Evolutionary conservation across 805 yeast genomes (phyloP).

Genomic region (Starmerella bacillaris): DNA sequence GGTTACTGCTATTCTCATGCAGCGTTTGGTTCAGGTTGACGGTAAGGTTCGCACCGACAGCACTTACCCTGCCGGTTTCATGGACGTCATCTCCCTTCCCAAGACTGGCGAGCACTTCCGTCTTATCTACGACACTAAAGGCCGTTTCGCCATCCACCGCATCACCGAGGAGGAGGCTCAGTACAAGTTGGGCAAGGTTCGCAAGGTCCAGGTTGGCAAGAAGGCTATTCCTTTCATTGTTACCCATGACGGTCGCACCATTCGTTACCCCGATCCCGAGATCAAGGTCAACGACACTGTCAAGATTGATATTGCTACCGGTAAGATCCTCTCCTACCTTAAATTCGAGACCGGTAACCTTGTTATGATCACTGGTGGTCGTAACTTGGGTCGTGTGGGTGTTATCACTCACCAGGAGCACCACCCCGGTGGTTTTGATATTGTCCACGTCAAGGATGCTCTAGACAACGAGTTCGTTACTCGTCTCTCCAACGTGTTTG

Average conservation of each 20-base stretch:
- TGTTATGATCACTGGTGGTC: slow-evolving; percentile 93
- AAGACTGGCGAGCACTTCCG: slow-evolving; percentile 99
- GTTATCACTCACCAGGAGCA: slow-evolving; percentile 88
- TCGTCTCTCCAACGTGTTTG: slow-evolving; percentile 82
- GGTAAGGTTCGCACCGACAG: slow-evolving; percentile 98
- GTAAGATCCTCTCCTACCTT: slow-evolving; percentile 78
- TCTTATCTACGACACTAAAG: slow-evolving; percentile 94
- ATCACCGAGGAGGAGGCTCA: slow-evolving; percentile 96
- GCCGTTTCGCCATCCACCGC: slow-evolving; percentile 99
- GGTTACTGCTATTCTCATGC: slow-evolving; percentile 95
- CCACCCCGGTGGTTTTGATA: slow-evolving; percentile 97
- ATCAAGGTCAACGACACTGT: slow-evolving; percentile 96
- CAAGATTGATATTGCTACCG: slow-evolving; percentile 88
- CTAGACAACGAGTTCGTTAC: slow-evolving; percentile 91
- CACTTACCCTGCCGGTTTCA: slow-evolving; percentile 98
- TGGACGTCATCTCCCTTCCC: slow-evolving; percentile 94
- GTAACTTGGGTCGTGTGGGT: slow-evolving; percentile 97
- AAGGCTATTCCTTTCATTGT: slow-evolving; percentile 96
- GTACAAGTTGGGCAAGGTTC: slow-evolving; percentile 96
- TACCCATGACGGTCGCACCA: slow-evolving; percentile 99
- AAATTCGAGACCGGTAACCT: slow-evolving; percentile 84
- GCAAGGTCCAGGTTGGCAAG: slow-evolving; percentile 96
- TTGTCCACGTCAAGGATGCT: slow-evolving; percentile 89
- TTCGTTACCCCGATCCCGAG: slow-evolving; percentile 97
- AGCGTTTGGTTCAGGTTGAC: slow-evolving; percentile 95